Conservation (phyloP, 2,329 filamentous ascomycete genomes). For the Podosphaera leucotricha region DNA sequence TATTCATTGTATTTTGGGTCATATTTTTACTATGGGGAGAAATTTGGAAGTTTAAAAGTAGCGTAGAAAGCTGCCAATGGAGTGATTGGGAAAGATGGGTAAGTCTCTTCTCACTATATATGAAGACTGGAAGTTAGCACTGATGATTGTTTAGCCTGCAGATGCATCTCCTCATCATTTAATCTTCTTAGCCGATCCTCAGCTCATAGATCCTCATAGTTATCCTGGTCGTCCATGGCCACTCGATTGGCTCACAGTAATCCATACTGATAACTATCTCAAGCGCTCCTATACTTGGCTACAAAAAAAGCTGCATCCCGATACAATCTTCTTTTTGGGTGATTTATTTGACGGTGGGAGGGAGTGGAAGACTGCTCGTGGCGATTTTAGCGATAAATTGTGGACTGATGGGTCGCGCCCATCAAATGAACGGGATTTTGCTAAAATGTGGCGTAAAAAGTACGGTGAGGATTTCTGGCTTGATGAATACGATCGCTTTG, state of each 20-base stretch:
- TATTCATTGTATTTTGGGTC: constrained; percentile 51
- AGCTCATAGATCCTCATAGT: constrained; percentile 52
- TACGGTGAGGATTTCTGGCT: constrained; percentile 74
- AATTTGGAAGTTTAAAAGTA: constrained; percentile 48
- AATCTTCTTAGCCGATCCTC: constrained; percentile 46
- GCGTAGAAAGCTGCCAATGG: constrained; percentile 56
- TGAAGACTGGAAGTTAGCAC: constrained; percentile 4
- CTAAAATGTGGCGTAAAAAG: constrained; percentile 45
- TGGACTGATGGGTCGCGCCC: constrained; percentile 31
- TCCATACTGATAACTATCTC: constrained; percentile 77
- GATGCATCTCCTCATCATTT: constrained; percentile 57
- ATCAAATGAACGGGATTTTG: constrained; percentile 25
- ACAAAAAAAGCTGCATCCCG: constrained; percentile 53
- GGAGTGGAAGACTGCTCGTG: constrained; percentile 63
- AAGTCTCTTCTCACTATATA: constrained; percentile 16
- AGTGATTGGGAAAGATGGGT: constrained; percentile 85
- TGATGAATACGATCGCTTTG: constrained; percentile 65
- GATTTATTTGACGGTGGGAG: constrained; percentile 90
- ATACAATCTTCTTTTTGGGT: constrained; percentile 75
- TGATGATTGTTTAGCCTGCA: constrained; percentile 32
- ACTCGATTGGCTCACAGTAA: constrained; percentile 38
- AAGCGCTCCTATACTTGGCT: constrained; percentile 59
- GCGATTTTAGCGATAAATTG: constrained; percentile 30
- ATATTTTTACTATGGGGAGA: constrained; percentile 68
- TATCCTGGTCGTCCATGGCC: constrained; percentile 51